A percentile compares a stretch with the other conserved stretches of the same genome.
Conservation (phyloP, 352 stramenopile genomes). For the Phytophthora chlamydospora region DNA sequence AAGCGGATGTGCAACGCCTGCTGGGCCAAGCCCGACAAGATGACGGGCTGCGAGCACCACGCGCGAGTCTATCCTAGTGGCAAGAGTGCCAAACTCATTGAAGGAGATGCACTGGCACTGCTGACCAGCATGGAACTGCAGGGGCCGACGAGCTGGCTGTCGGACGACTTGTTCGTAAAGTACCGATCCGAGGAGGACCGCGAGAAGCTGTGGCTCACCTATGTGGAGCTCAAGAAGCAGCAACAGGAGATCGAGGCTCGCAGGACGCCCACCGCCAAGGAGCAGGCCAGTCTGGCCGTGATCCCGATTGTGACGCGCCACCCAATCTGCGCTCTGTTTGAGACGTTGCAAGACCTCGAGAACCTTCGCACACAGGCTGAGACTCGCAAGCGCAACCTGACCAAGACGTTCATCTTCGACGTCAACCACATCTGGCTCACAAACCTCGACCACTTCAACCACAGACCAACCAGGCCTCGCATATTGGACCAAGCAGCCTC, state of each 20-base stretch:
- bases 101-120: constrained; percentile 25
- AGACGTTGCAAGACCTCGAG: constrained; percentile 68
- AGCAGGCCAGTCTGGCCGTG: constrained; percentile 30
- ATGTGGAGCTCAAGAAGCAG: constrained; percentile 47
- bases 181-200: constrained; percentile 79
- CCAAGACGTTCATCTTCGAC: constrained; percentile 86
- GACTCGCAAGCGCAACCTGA: constrained; percentile 73
- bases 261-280: constrained; percentile 14
- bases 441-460: constrained; percentile 90
- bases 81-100: constrained; percentile 21
- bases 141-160: constrained; percentile 81
- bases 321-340: constrained; percentile 65
- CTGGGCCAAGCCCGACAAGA: constrained; percentile 64
- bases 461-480: constrained; percentile 28
- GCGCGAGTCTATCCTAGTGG: constrained; percentile 45
- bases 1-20: constrained; percentile 85
- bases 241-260: constrained; percentile 35
- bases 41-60: constrained; percentile 72
- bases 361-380: constrained; percentile 68
- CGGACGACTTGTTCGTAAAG: constrained; percentile 80
- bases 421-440: constrained; percentile 93
- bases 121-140: constrained; percentile 62
- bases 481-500: constrained; percentile 4
- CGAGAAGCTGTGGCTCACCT: constrained; percentile 64
- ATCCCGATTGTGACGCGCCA: constrained; percentile 72